Conservation (phyloP, 495 filamentous ascomycete genomes). For the Chaetomidium leptoderma region DNA sequence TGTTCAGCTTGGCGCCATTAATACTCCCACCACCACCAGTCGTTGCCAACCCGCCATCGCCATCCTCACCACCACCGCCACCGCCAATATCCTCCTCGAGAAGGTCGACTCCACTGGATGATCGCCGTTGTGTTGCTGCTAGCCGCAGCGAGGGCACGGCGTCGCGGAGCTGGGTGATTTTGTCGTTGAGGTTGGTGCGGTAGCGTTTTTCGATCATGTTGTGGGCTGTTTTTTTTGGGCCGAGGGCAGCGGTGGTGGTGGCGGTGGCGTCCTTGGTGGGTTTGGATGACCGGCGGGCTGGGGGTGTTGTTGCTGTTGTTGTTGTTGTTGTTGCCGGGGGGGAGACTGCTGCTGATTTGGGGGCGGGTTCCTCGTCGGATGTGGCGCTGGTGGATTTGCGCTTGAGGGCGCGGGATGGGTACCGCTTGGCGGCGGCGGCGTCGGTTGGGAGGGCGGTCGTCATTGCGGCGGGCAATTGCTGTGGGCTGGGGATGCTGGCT, state of each 20-base stretch:
- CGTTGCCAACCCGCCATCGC: background rate
- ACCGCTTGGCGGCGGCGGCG: constrained; percentile 15
- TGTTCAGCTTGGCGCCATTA: constrained; percentile 31
- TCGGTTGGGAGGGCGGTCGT: background rate
- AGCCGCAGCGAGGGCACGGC: constrained; percentile 44
- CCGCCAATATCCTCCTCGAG: constrained; percentile 1
- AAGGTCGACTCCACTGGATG: background rate
- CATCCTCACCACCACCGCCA: constrained; percentile 21
- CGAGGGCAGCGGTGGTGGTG: background rate
- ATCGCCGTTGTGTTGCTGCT: constrained; percentile 18
- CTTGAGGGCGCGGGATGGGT: constrained; percentile 26
- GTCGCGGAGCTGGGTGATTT: constrained; percentile 46
- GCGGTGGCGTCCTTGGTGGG: constrained; percentile 11
- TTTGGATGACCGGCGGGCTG: background rate
- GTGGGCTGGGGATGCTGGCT: constrained; percentile 2
- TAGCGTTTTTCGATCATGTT: constrained; percentile 50
- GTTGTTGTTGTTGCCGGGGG: no score
- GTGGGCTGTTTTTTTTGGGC: constrained; percentile 39
- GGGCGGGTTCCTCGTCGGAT: constrained; percentile 19
- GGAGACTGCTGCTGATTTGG: background rate
- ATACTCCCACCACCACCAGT: background rate
- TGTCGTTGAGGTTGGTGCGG: constrained; percentile 50
- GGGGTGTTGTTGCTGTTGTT: background rate
- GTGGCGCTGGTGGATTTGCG: constrained; percentile 27
- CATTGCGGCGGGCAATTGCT: background rate